Conservation (phyloP, 495 filamentous ascomycete genomes). For the Podospora comata region DNA sequence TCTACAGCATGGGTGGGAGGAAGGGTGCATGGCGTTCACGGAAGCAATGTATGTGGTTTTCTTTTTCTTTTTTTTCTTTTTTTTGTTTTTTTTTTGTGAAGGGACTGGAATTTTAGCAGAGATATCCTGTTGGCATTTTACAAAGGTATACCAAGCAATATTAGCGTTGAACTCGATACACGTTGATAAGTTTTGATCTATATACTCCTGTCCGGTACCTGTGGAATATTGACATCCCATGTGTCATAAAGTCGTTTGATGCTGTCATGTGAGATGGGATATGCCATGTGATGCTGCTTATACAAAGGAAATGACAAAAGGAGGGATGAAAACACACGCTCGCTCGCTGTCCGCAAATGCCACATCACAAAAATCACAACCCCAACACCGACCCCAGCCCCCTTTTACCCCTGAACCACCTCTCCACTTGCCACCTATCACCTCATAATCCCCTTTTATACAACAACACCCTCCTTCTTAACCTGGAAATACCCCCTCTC, state of each 20-base stretch:
- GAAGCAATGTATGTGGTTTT: not conserved
- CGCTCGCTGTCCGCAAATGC: not conserved
- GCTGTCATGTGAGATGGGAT: not conserved
- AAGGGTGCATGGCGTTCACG: not conserved
- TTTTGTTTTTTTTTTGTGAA: not conserved
- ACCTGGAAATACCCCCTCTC: not conserved
- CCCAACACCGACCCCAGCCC: not conserved
- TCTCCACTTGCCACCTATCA: too few species aligned
- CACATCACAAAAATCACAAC: not conserved
- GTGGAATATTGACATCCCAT: not conserved
- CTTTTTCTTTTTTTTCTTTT: not conserved
- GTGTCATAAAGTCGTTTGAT: not conserved
- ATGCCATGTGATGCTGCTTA: not conserved
- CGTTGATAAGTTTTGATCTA: not conserved
- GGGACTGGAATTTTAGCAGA: not conserved
- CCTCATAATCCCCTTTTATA: not conserved
- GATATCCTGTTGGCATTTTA: not conserved
- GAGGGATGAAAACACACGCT: not conserved
- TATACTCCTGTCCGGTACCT: not conserved
- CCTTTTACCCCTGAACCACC: not conserved
- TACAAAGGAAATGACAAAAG: not conserved
- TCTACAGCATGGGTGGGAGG: not conserved
- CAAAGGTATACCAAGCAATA: not conserved
- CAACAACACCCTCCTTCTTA: not conserved
- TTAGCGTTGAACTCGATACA: not conserved